A percentile compares a stretch with the other conserved stretches of the same genome.
Evolutionary conservation across 2,329 filamentous ascomycete genomes (phyloP).

Genomic region (Huntiella decipiens): DNA sequence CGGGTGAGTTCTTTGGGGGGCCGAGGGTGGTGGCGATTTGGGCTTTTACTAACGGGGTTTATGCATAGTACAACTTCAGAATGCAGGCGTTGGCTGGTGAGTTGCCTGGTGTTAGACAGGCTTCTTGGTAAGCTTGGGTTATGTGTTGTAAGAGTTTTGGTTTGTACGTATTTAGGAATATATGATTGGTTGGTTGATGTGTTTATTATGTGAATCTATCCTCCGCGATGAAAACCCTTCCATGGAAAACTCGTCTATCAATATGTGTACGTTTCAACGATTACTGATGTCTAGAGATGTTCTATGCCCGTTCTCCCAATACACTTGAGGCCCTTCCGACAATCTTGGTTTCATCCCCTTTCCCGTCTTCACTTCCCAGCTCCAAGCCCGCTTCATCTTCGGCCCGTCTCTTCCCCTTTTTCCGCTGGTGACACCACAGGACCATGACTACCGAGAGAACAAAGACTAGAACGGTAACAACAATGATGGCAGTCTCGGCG

Average conservation of each 20-base stretch:
- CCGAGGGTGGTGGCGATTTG: background rate
- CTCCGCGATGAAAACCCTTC: too few species aligned
- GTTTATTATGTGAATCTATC: too few species aligned
- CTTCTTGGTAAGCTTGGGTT: slow-evolving; percentile 55
- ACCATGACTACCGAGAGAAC: slow-evolving; percentile 6
- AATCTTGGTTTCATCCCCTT: too few species aligned
- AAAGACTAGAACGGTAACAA: slow-evolving; percentile 9
- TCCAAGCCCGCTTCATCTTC: background rate
- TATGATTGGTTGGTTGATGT: too few species aligned
- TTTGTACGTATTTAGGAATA: too few species aligned
- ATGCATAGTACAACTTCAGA: slow-evolving; percentile 68
- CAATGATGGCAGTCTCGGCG: slow-evolving; percentile 10
- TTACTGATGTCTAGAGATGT: too few species aligned
- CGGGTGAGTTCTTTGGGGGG: slow-evolving; percentile 44
- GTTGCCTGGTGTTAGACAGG: slow-evolving; percentile 84
- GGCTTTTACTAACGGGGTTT: background rate
- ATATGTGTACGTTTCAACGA: too few species aligned
- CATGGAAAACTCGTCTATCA: too few species aligned
- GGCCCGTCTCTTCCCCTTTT: slow-evolving; percentile 1
- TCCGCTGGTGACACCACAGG: slow-evolving; percentile 11
- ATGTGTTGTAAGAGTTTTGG: too few species aligned
- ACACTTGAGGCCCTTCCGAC: too few species aligned
- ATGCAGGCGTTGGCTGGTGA: slow-evolving; percentile 71
- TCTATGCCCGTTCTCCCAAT: too few species aligned
- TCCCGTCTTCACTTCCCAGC: background rate